phyloP scores from a whole-genome alignment of 805 yeast genomes.

The Alloascoidea hylecoeti region DNA sequence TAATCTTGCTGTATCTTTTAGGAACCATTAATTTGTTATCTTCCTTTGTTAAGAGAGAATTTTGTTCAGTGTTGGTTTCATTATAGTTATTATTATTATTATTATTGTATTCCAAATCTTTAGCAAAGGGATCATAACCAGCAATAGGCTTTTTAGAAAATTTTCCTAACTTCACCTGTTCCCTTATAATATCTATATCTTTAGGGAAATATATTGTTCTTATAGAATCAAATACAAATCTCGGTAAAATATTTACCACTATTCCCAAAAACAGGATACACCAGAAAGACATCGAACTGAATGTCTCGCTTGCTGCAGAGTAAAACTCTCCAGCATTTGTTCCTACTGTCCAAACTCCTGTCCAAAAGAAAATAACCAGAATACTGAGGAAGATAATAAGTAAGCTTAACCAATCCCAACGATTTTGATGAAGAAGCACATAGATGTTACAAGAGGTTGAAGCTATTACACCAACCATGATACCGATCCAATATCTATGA shows the following conservation, averaged over 20 bases:
- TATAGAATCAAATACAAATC: constrained; percentile 35
- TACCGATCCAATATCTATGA: constrained; percentile 63
- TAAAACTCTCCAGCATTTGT: constrained; percentile 42
- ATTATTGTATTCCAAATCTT: too few species aligned
- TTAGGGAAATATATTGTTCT: constrained; percentile 40
- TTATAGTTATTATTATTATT: too few species aligned
- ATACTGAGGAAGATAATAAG: constrained; percentile 39
- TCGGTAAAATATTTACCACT: constrained; percentile 42
- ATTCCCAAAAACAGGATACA: constrained; percentile 42
- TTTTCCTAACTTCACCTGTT: constrained; percentile 36
- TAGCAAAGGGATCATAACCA: constrained; percentile 42
- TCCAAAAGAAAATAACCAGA: constrained; percentile 55
- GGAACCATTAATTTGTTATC: too few species aligned
- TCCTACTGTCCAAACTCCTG: constrained; percentile 61
- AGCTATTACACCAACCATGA: constrained; percentile 41
- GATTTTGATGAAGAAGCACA: constrained; percentile 49
- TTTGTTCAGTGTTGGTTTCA: too few species aligned
- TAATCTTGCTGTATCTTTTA: too few species aligned
- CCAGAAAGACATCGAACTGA: constrained; percentile 57
- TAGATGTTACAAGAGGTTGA: constrained; percentile 53
- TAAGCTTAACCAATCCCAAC: constrained; percentile 68
- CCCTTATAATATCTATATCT: constrained; percentile 63
- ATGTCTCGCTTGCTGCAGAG: constrained; percentile 45
- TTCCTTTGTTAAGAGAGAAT: too few species aligned
- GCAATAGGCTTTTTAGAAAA: constrained; percentile 37